Evolutionary conservation across 2,329 filamentous ascomycete species (phyloP), one percentile per base, ranked within the genome.

Genomic region (Fusarium sp.): DNA sequence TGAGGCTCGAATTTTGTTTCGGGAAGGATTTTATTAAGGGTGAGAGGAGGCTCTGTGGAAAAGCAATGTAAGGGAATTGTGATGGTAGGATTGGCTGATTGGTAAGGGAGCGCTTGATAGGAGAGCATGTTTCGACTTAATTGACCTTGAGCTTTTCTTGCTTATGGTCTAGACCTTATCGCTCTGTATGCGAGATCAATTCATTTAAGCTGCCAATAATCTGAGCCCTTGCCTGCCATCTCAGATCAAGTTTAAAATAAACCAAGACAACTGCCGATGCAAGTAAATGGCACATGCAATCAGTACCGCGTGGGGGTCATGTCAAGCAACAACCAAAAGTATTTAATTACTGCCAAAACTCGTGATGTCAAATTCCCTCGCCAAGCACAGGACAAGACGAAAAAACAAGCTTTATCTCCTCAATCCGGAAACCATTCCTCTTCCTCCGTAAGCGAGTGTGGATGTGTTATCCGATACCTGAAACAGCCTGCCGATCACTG

Each of bases 401-500:
- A 34, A 47, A 53, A 53, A 53, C 49, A 53, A 53, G 49, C 49
- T 53, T 53, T 53, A 8, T 14, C n/a, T 14, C 20, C 30, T 22
- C 14, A 37, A 51, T 29, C 25, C 18, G 49, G 24, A 16, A 42
- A 53, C 32, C 10, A 20, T 14, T 11, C 27, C n/a, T 4, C 9
- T 11, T 16, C 34, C 20, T 53, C 49, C 49, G 49, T 5, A 41
- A 52, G 32, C 32, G 49, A 52, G 24, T 20, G 48, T 41, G 48
- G 48, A 27, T 52, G 24, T 41, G 10, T 27, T 10, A 14, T 25
- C 30, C 32, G 16, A 40, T 14, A 61, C 59, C 59, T 61, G 59
- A 61, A 61, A 61, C 58, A 7, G 7, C 18, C 2, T 45, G 56
- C 18, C 57, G 59, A 61, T 52, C 45, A 27, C 11, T 40, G 14